Conservation (phyloP, 345 rosid species). For the Theobroma cacao region DNA sequence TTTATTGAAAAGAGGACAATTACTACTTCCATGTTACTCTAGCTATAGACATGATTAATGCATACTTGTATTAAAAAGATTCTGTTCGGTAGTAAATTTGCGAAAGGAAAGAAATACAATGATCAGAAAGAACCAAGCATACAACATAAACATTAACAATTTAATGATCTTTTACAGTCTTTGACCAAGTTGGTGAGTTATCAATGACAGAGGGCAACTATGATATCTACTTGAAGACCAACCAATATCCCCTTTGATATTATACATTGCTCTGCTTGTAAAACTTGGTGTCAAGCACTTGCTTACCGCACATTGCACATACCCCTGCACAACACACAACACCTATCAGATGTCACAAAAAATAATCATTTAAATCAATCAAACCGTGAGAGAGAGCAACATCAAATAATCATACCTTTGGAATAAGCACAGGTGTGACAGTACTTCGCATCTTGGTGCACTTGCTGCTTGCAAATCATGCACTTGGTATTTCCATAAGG, state of each 20-base stretch:
- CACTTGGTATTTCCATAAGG: slow-evolving; percentile 90
- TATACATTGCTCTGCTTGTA: slow-evolving; percentile 96
- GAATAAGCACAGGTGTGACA: slow-evolving; percentile 98
- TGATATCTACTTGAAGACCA: slow-evolving; percentile 6
- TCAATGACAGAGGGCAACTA: neutral
- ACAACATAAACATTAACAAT: neutral
- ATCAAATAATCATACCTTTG: slow-evolving; percentile 52
- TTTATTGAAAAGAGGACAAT: neutral
- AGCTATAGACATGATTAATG: neutral
- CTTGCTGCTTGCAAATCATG: slow-evolving; percentile 97
- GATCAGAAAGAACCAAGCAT: neutral
- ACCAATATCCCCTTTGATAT: neutral
- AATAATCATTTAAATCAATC: neutral
- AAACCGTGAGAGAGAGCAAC: neutral
- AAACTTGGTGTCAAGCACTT: slow-evolving; percentile 93
- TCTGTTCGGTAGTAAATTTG: neutral
- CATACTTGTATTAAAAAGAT: neutral
- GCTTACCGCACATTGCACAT: slow-evolving; percentile 99
- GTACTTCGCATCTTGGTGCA: slow-evolving; percentile 93
- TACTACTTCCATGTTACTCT: neutral
- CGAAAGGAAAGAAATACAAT: neutral
- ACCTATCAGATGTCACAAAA: slow-evolving; percentile 2
- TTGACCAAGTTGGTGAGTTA: neutral
- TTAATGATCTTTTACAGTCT: slow-evolving; percentile 7
- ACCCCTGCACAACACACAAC: slow-evolving; percentile 53